Conservation (phyloP, 2,329 filamentous ascomycete species). For the Apiospora kogelbergensis region DNA sequence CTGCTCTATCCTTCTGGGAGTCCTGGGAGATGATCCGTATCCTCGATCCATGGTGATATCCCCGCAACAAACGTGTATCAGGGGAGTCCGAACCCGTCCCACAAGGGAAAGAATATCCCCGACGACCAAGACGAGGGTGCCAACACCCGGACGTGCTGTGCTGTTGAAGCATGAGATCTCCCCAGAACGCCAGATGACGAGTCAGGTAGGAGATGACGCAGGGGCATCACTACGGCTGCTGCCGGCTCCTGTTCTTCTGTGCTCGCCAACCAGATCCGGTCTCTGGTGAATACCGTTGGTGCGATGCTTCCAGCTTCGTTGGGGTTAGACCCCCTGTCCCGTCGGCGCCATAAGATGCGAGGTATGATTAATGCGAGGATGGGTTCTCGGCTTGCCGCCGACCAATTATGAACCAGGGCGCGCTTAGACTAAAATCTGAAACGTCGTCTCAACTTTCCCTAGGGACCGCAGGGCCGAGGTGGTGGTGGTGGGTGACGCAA, state of each 20-base stretch:
- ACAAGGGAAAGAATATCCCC: background rate
- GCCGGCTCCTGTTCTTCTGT: background rate
- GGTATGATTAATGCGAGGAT: constrained; percentile 8
- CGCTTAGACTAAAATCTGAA: constrained; percentile 5
- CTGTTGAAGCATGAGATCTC: background rate
- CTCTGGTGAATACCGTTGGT: background rate
- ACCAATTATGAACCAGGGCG: background rate
- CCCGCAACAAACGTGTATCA: background rate
- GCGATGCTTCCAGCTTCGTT: background rate
- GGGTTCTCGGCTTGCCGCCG: background rate
- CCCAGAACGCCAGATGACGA: background rate
- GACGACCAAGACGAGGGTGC: background rate
- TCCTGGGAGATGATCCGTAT: background rate
- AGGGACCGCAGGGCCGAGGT: background rate
- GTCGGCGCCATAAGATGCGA: background rate
- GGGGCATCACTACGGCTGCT: background rate
- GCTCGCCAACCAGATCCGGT: background rate
- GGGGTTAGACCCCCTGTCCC: background rate
- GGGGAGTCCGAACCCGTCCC: background rate
- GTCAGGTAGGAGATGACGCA: background rate
- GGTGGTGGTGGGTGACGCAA: background rate
- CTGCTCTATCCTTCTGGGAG: background rate
- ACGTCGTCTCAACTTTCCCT: constrained; percentile 6
- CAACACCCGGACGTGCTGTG: background rate
- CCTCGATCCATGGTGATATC: background rate